These are phyloP conservation scores for Cystoisospora suis DNA, from an alignment of 169 alveolate genomes.

Conservation along the genomic window DNA sequence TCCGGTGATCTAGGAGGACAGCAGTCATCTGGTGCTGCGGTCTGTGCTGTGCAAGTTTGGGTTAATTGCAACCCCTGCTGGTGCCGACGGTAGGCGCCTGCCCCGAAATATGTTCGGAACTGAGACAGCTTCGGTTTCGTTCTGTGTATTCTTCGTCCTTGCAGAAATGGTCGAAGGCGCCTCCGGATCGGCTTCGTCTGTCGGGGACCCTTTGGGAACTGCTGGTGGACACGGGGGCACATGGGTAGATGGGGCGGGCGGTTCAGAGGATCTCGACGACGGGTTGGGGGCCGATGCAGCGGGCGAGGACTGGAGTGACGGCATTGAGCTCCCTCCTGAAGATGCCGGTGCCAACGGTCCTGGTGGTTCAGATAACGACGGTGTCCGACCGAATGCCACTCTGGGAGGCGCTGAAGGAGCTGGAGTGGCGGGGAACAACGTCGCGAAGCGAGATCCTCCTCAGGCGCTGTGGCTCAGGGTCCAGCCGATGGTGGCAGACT, in stretches of 20 bases:
- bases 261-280: conserved; percentile 43
- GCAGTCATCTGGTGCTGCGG: too few relatives aligned
- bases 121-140: too few relatives aligned
- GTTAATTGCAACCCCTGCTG: too few relatives aligned
- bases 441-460: conserved; percentile 5
- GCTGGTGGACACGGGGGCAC: conserved; percentile 25
- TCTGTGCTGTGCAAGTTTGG: too few relatives aligned
- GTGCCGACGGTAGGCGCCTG: too few relatives aligned
- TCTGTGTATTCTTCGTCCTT: not conserved
- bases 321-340: conserved; percentile 53
- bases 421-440: not conserved
- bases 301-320: conserved; percentile 65
- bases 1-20: too few relatives aligned
- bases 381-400: too few relatives aligned
- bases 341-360: not conserved
- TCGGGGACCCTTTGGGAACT: not conserved
- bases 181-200: not conserved
- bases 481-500: conserved; percentile 47
- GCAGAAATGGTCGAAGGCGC: conserved; percentile 20
- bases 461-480: conserved; percentile 27
- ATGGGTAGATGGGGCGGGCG: conserved; percentile 54
- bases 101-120: too few relatives aligned
- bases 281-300: conserved; percentile 55
- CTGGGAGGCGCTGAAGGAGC: not conserved
- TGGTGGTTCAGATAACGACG: too few relatives aligned